Base-by-base conservation (phyloP, 75 land plant species). In the Picea sitchensis region DNA sequence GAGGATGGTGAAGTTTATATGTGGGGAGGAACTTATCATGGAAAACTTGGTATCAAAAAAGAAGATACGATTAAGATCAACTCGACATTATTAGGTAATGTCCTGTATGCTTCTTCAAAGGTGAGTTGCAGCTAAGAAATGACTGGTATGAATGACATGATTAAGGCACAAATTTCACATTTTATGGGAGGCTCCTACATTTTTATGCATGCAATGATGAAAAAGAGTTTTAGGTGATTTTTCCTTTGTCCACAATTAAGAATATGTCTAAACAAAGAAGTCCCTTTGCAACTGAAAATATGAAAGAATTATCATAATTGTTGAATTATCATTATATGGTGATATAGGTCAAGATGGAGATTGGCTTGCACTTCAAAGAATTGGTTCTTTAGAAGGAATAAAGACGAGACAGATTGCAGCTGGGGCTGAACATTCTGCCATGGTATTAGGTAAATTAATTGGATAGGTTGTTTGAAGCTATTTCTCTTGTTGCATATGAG, bases 351-450 rank as follows among this genome's bases (percentile, higher is more conserved):
- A 64, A 44, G 44, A 23, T 58, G 63, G 47, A 51, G 60, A 83
- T 20, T 36, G 31, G 30, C 57, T 58, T 41, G 8, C 8, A 30
- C 34, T 59, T 47, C 61, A 57, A 81, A 41, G 17, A 26, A 26
- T 71, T 15, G 38, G 31, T 62, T 34, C 61, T 23, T 82, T 82
- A 44, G 79, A 80, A 21, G 92, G 88, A 17, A 54, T 60, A 38
- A 84, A 82, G 59, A 88, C 85, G 34, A 32, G 82, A 41, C 79
- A 82, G 56, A 85, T 97, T 78, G 84, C 98, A 38, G 91, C 99
- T 75, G 99, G 99, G 63, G 84, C 99, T 56, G 99, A 97, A 77
- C 99, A 97, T 81, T 95, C 95, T 63, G 91, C 93, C 34, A 41
- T 88, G 4, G 87, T 97, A 60, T 84, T 90, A 80, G 98, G 99